Evolutionary conservation across 1,284 basidiomycete genomes (phyloP), one percentile per base, ranked within the genome.

Genomic region (Cutaneotrichosporon sp.): DNA sequence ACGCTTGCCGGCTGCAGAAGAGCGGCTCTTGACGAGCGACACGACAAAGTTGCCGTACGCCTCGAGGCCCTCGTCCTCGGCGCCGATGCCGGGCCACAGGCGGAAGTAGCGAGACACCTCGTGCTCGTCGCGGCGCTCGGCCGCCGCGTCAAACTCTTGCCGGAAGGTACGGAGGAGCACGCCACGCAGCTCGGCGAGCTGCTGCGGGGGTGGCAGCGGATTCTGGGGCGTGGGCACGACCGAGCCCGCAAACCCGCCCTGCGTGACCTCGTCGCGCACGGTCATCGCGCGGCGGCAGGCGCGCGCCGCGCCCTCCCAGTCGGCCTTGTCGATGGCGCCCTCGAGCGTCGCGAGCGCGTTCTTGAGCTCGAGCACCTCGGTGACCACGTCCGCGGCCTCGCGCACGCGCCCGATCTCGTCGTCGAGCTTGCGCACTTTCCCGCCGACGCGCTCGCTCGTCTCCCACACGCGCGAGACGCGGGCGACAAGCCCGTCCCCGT

Each of bases 61-160:
- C 64, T 91, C 87, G n/a, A 99, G 83, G 0, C 97, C 97, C 76
- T 95, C 91, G n/a, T 84, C 82, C 59, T 84, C 81, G 54, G 83
- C 83, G 5, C 93, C 92, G 55, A 99, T 92, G 1, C 88, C 88
- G 2, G 97, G 95, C 79, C 99, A 98, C 2, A 99, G 83, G 74
- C 97, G 94, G 84, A 99, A 98, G 81, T 92, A 99, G 7, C 95
- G 87, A 67, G 89, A 95, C 2, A 93, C 97, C 16, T 89, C 88
- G 24, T 88, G 88, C 53, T 92, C 89, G 79, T 95, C 92, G 54
- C 74, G 75, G 49, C 89, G 85, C 7, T 86, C 84, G 9, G 84
- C 84, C 1, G 92, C 91, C 4, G 91, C 91, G 63, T 87, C 84
- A 72, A 99, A 99, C 56, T 90, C 86, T 11, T 81, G 82, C 20